Percentiles rank a stretch among this genome's conserved stretches.
These are phyloP conservation scores for Tolypocladium nubicola DNA, from an alignment of 2,329 filamentous ascomycete species.

Conservation along the genomic window DNA sequence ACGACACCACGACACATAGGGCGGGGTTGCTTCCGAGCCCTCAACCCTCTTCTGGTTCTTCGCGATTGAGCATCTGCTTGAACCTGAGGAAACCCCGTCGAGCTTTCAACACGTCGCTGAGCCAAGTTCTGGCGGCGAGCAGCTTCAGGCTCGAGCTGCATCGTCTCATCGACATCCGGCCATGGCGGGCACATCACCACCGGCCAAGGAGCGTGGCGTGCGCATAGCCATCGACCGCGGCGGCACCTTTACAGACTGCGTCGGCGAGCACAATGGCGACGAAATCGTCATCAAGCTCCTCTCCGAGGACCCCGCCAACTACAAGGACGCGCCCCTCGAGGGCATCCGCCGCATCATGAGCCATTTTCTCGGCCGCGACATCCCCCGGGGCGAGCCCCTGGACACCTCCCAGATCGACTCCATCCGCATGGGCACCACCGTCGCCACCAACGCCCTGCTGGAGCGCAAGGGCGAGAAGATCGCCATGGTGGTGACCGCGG, in stretches of 20 bases:
- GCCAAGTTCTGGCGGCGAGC: neutral
- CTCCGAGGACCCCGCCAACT: constrained; percentile 62
- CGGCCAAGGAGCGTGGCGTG: constrained; percentile 8
- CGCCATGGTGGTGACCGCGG: constrained; percentile 60
- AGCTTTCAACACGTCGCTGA: neutral
- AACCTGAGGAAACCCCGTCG: neutral
- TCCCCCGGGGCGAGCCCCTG: constrained; percentile 22
- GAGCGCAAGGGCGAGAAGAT: constrained; percentile 64
- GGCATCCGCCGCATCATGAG: constrained; percentile 46
- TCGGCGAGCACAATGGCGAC: constrained; percentile 53
- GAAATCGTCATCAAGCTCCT: constrained; percentile 63
- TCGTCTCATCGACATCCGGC: neutral
- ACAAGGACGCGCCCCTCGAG: constrained; percentile 63
- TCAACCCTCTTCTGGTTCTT: neutral
- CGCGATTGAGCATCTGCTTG: neutral
- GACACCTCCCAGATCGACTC: constrained; percentile 39
- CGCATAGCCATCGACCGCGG: constrained; percentile 24
- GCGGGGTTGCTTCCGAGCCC: neutral
- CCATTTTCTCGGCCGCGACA: constrained; percentile 17
- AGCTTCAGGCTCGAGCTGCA: neutral
- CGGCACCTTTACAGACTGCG: constrained; percentile 59
- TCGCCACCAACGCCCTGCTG: constrained; percentile 67
- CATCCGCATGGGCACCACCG: constrained; percentile 73
- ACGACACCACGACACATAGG: neutral
- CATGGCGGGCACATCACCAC: constrained; percentile 9